Base-by-base conservation (phyloP, 1,139 yeast species). In the Geotrichum europaeum region DNA sequence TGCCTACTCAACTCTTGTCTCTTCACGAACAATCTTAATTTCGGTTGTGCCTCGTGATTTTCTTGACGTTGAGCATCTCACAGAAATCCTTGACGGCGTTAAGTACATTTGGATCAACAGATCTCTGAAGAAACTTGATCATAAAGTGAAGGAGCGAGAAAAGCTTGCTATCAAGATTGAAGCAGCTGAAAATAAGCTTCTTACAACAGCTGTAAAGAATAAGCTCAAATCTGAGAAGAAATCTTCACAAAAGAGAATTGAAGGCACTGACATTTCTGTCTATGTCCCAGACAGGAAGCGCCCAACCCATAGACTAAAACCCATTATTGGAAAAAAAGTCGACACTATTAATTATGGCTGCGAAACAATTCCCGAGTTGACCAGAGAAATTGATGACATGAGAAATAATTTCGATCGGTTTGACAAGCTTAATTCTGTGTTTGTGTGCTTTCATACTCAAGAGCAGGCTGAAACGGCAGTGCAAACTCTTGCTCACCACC, bases 381-480 rank as follows among this genome's bases (percentile, higher is more conserved):
- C 89, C 74, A 75, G 75, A 25, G 85, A 87, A 66, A 85, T 94
- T 65, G 77, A 76, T 59, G 80, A 80, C 51, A 73, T 82, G 66
- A 75, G 76, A 53, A 77, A 78, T 67, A 76, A 77, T 57, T 72
- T 78, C 22, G 75, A 78, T 62, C 70, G 69, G 15, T 59, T 59
- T 30, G 70, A 76, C 43, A 77, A 80, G 24, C 70, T 74, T 55
- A 75, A 75, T 62, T 87, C 97, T 49, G 96, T 88, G 22, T 91
- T 94, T 71, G 80, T 92, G 58, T 94, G 89, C 72, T 94, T 94
- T 73, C 84, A 88, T 60, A 83, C 91, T 62, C 97, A 91, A 74
- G 85, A 87, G 70, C 89, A 89, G 68, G 89, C 95, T 50, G 97
- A 92, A 75, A 79, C 86, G 66, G 98, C 97, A n/a, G 84, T 80